Conservation (phyloP, 495 filamentous ascomycete genomes). For the Choiromyces venosus region DNA sequence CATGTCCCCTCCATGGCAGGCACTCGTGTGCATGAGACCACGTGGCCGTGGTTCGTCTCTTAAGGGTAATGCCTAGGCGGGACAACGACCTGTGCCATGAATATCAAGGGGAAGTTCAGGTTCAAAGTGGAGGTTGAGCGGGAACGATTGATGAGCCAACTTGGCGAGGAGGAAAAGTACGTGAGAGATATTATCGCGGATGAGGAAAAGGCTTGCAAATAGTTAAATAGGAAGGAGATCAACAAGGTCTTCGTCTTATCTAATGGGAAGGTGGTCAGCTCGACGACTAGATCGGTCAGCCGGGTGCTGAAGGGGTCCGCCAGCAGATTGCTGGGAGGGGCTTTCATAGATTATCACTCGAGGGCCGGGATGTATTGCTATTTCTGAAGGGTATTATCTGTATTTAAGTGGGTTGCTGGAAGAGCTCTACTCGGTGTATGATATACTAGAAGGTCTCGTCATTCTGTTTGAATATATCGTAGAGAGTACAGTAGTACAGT, state of each 20-base stretch:
- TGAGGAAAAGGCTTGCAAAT: conserved; percentile 42
- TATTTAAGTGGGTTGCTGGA: too few species aligned
- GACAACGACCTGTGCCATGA: conserved; percentile 53
- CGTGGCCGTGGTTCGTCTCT: conserved; percentile 28
- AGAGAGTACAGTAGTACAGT: not conserved
- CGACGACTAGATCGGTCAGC: conserved; percentile 33
- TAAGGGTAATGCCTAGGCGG: conserved; percentile 17
- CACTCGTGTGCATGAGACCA: conserved; percentile 19
- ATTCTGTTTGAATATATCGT: not conserved
- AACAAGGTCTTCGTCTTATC: conserved; percentile 52
- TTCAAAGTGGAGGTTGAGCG: conserved; percentile 56
- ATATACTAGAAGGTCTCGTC: not conserved
- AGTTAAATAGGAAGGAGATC: conserved; percentile 42
- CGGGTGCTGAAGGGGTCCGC: not conserved
- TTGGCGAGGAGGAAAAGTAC: conserved; percentile 31
- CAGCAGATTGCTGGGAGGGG: not conserved
- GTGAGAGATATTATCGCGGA: conserved; percentile 48
- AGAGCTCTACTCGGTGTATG: not conserved
- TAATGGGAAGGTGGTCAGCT: conserved; percentile 55
- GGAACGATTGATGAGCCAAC: conserved; percentile 40
- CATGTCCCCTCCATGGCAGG: conserved; percentile 1
- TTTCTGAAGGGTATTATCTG: too few species aligned
- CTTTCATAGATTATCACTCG: too few species aligned
- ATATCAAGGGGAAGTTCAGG: conserved; percentile 68
- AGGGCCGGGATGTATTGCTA: too few species aligned